Evolutionary conservation across 2,329 filamentous ascomycete genomes (phyloP), one percentile per base, ranked within the genome.

Genomic region (Colletotrichum lupini): DNA sequence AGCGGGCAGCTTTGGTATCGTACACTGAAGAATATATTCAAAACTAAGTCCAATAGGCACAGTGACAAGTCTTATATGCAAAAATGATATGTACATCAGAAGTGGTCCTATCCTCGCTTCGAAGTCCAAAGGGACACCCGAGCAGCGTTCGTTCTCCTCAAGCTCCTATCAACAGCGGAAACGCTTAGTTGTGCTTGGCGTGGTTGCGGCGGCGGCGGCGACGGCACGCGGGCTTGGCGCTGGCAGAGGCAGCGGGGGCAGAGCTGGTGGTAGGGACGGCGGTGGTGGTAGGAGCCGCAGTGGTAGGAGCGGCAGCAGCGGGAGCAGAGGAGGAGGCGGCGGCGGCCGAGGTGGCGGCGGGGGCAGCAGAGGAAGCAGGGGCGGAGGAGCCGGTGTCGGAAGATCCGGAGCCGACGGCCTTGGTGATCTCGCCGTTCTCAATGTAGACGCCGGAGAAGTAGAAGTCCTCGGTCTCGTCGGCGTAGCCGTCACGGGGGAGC

Each of bases 391-490:
- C 67, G 4, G 67, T 37, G 53, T 22, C 67, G n/a, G 70, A 30
- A 49, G 70, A 56, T 16, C 60, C 70, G n/a, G 70, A 70, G 55
- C 70, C 70, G 22, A 65, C 67, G 16, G 72, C 67, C 30, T 81
- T 83, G 26, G 82, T 83, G 62, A 84, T 76, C 53, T 75, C 59
- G 35, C 79, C 79, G 60, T 78, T 75, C 86, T 94, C 92, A 63
- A 94, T 87, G 78, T 93, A 94, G 5, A 93, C 90, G 11, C 92
- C 92, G 5, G 89, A 92, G 83, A 93, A 94, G 81, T 90, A 94
- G 85, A 92, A 91, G 78, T 94, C 92, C 84, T 94, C 92, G 52
- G 80, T 83, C 5, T 79, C 79, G 37, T 90, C 87, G 63, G 86
- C 81, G 65, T 88, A 87, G 1, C 90, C 89, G 55, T 84, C 82